phyloP scores from a whole-genome alignment of 2,329 filamentous ascomycete genomes.

The Aquanectria penicillioides region DNA sequence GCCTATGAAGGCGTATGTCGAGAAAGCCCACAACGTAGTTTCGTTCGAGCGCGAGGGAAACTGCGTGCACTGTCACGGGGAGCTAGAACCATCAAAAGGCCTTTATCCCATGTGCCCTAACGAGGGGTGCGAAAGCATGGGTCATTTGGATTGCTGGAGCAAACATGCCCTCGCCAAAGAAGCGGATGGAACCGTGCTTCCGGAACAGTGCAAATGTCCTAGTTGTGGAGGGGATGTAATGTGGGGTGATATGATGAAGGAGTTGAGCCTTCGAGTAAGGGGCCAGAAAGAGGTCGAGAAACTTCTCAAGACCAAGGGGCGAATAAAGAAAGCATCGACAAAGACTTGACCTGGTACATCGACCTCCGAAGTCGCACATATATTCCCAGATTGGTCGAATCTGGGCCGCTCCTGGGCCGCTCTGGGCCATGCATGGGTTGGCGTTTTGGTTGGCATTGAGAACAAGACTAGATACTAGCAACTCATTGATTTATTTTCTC shows the following conservation, averaged over 20 bases:
- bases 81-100: slow-evolving; percentile 58
- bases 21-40: slow-evolving; percentile 64
- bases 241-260: slow-evolving; percentile 86
- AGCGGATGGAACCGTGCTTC: slow-evolving; percentile 64
- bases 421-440: slow-evolving; percentile 1
- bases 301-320: slow-evolving; percentile 66
- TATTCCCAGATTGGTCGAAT: too few species aligned
- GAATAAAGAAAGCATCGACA: slow-evolving; percentile 38
- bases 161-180: slow-evolving; percentile 57
- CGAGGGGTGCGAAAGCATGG: slow-evolving; percentile 63
- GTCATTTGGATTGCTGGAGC: slow-evolving; percentile 70
- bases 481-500: background rate
- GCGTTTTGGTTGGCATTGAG: slow-evolving; percentile 14
- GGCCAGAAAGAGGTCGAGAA: slow-evolving; percentile 76
- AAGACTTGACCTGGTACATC: too few species aligned
- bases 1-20: slow-evolving; percentile 62
- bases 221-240: slow-evolving; percentile 68
- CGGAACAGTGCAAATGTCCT: slow-evolving; percentile 76
- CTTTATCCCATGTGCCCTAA: slow-evolving; percentile 68
- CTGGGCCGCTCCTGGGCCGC: too few species aligned
- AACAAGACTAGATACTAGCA: slow-evolving; percentile 4
- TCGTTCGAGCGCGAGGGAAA: slow-evolving; percentile 65
- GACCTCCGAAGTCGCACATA: too few species aligned
- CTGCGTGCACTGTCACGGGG: slow-evolving; percentile 63
- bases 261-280: slow-evolving; percentile 78